Percentiles rank a stretch among this genome's conserved stretches.
These are phyloP conservation scores for Calamus simplicifolius DNA, from an alignment of 176 grass and related monocot genomes.

Conservation along the genomic window DNA sequence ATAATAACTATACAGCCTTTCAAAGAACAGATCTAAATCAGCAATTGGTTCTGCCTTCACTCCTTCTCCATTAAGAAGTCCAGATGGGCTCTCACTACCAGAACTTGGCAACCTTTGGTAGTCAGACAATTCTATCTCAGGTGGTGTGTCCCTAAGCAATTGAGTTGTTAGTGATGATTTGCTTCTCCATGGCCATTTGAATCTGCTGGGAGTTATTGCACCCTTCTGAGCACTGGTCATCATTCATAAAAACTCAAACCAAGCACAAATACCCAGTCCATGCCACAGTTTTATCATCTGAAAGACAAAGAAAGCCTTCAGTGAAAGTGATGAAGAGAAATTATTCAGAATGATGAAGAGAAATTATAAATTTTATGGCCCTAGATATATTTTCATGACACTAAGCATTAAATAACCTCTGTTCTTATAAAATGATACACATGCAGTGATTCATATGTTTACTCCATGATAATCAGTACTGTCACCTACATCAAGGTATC, in stretches of 20 bases:
- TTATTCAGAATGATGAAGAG: too few relatives aligned
- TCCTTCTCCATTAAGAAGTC: conserved; percentile 66
- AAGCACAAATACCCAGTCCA: conserved; percentile 23
- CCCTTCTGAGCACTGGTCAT: conserved; percentile 22
- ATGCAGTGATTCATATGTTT: too few relatives aligned
- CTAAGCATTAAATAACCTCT: too few relatives aligned
- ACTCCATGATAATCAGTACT: too few relatives aligned
- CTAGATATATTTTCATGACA: too few relatives aligned
- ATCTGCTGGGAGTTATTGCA: conserved; percentile 12
- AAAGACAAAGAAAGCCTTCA: conserved; percentile 3
- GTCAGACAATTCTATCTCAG: conserved; percentile 81
- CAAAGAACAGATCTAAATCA: conserved; percentile 90
- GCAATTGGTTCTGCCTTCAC: conserved; percentile 51
- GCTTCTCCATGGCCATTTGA: conserved; percentile 62
- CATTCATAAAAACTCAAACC: conserved; percentile 14
- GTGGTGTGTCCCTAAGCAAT: conserved; percentile 48
- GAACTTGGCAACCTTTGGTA: conserved; percentile 53
- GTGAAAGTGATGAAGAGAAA: too few relatives aligned
- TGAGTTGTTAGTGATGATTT: conserved; percentile 43
- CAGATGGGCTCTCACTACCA: conserved; percentile 59
- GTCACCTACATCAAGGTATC: too few relatives aligned
- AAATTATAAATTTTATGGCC: too few relatives aligned
- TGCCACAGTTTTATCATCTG: conserved; percentile 29
- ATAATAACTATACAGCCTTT: conserved; percentile 85
- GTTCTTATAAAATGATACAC: too few relatives aligned